Percentiles rank a stretch among this genome's conserved stretches.
These are phyloP conservation scores for Xylaria digitata DNA, from an alignment of 2,329 filamentous ascomycete species.

Conservation along the genomic window DNA sequence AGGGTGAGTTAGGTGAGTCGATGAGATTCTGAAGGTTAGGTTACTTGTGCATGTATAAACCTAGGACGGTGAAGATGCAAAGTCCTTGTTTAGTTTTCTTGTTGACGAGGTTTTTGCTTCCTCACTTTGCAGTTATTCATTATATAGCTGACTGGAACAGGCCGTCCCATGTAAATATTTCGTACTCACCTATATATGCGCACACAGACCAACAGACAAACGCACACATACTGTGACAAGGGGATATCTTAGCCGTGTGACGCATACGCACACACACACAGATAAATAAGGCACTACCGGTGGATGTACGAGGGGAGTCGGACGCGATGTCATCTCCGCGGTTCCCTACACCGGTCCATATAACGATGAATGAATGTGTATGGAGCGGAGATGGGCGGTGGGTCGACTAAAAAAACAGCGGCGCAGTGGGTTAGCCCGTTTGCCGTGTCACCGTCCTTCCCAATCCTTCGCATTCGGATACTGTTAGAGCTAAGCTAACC, in stretches of 20 bases:
- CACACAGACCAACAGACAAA: no score
- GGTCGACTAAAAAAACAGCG: neutral
- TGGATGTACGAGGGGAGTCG: no score
- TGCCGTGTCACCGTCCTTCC: slow-evolving; percentile 1
- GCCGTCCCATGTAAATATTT: no score
- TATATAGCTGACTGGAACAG: neutral
- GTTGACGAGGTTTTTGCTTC: neutral
- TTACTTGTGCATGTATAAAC: neutral
- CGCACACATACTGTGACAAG: no score
- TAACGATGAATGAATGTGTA: neutral
- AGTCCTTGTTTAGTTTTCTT: neutral
- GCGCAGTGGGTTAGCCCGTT: slow-evolving; percentile 18
- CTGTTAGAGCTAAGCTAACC: no score
- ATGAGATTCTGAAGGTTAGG: neutral
- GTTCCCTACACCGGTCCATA: neutral
- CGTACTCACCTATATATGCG: no score
- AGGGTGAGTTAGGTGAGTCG: neutral
- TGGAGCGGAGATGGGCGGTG: neutral
- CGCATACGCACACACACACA: no score
- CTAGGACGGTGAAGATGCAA: neutral
- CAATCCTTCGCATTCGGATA: slow-evolving; percentile 29
- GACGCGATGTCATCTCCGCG: neutral
- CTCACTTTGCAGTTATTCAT: neutral
- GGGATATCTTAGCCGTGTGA: no score
- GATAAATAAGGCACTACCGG: no score